Conservation (phyloP, 2,329 filamentous ascomycete genomes). For the Ceratocystis lukuohia region DNA sequence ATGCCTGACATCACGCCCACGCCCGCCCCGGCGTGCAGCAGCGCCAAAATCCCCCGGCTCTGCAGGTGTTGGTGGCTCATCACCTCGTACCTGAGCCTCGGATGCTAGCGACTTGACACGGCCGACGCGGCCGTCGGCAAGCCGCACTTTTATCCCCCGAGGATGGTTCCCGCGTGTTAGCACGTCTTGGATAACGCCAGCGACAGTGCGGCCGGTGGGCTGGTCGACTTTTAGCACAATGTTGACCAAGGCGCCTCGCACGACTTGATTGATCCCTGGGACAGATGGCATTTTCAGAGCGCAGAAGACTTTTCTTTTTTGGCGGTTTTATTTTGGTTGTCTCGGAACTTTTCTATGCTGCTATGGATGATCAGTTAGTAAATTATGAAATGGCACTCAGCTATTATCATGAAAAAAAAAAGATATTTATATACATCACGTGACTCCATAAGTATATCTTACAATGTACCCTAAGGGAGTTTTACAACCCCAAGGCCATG, state of each 20-base stretch:
- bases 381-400: too few species aligned
- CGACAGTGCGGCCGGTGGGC: constrained; percentile 56
- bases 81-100: constrained; percentile 17
- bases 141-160: constrained; percentile 64
- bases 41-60: constrained; percentile 15
- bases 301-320: neutral
- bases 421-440: too few species aligned
- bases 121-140: constrained; percentile 58
- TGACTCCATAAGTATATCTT: too few species aligned
- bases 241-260: constrained; percentile 50
- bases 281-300: constrained; percentile 25
- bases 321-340: neutral
- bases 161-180: constrained; percentile 63
- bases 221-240: constrained; percentile 68
- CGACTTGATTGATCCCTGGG: constrained; percentile 38
- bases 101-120: constrained; percentile 51
- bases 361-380: too few species aligned
- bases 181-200: constrained; percentile 51
- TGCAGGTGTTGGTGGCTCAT: constrained; percentile 18
- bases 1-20: constrained; percentile 26
- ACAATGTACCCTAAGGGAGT: too few species aligned
- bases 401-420: too few species aligned
- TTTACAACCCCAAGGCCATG: too few species aligned
- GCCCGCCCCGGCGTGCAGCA: constrained; percentile 24
- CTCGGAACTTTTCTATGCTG: neutral